Evolutionary conservation across 495 filamentous ascomycete genomes (phyloP), one percentile per base, ranked within the genome.

Genomic region (Astrocystis sublimbata): DNA sequence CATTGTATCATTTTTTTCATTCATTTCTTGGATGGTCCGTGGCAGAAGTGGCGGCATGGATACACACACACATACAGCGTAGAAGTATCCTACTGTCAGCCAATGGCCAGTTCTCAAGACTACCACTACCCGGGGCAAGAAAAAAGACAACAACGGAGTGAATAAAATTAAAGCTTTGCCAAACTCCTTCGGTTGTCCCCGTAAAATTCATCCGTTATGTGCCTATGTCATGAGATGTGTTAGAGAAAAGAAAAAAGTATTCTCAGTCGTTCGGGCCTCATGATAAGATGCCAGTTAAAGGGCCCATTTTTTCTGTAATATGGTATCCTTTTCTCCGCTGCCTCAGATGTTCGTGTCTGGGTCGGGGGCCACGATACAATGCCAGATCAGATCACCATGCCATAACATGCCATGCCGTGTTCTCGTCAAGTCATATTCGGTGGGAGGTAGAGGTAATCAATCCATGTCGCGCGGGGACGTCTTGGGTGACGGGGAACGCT

Each of bases 231-330:
- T 35, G 41, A 38, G 23, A 7, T 36, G 7, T 36, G 40, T 24
- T n/a, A 54, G 38, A 54, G 42, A 62, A 31, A 35, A n/a, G 23
- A 26, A 57, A 60, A 36, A 60, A 46, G 51, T 35, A 57, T 43
- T 41, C 45, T 49, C 65, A 46, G 56, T n/a, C 60, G 49, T 47
- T 26, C 9, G 13, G 28, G 10, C 19, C 47, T 45, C 47, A 13
- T 45, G 36, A 68, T 61, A 64, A 67, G 60, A 67, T 66, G 52
- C 64, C 64, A 63, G 45, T 42, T 57, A 67, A n/a, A 45, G 62
- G 64, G 43, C 60, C 62, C 13, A 54, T 35, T 21, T 52, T 49
- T 60, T 51, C 28, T 51, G 38, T 24, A 31, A 13, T 59, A n/a
- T 53, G 60, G 28, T 54, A 26, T 47, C 28, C 8, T 45, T 35